Evolutionary conservation across 2,329 filamentous ascomycete genomes (phyloP).

Genomic region (Nigrospora oryzae): DNA sequence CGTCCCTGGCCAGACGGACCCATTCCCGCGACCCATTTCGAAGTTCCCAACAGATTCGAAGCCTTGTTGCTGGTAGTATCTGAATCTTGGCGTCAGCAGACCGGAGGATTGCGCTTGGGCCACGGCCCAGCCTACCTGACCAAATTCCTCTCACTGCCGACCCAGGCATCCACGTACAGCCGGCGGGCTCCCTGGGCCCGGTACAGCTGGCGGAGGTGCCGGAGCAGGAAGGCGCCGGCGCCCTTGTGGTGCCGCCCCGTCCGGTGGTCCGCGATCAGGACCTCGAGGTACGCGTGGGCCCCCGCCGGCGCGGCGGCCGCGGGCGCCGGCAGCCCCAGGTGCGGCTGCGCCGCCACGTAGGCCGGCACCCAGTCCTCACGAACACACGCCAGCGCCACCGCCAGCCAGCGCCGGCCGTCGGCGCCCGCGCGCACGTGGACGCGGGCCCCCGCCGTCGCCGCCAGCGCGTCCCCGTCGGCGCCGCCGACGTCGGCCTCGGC

Average conservation of each 20-base stretch:
- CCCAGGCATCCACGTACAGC: slow-evolving; percentile 19
- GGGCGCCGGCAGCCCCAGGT: slow-evolving; percentile 2
- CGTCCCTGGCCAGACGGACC: neutral
- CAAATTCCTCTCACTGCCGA: slow-evolving; percentile 13
- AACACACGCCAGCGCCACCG: slow-evolving; percentile 3
- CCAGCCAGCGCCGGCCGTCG: neutral
- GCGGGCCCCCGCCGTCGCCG: neutral
- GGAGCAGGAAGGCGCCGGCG: slow-evolving; percentile 6
- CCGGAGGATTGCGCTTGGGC: too few species aligned
- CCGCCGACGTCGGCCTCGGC: slow-evolving; percentile 14
- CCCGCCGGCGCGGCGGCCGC: slow-evolving; percentile 1
- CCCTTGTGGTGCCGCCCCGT: slow-evolving; percentile 2
- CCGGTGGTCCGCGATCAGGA: slow-evolving; percentile 9
- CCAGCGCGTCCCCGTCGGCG: neutral
- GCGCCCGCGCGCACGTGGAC: neutral
- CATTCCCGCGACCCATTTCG: neutral
- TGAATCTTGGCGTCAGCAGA: neutral
- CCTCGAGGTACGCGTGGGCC: slow-evolving; percentile 7
- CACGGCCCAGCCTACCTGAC: neutral
- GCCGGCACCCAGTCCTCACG: slow-evolving; percentile 6
- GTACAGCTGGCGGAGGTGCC: slow-evolving; percentile 7
- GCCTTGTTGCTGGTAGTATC: slow-evolving; percentile 2
- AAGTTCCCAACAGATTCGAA: slow-evolving; percentile 3
- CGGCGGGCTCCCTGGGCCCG: neutral
- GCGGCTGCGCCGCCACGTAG: slow-evolving; percentile 4